Conservation (phyloP, 2,329 filamentous ascomycete species). For the Fusarium nygamai region DNA sequence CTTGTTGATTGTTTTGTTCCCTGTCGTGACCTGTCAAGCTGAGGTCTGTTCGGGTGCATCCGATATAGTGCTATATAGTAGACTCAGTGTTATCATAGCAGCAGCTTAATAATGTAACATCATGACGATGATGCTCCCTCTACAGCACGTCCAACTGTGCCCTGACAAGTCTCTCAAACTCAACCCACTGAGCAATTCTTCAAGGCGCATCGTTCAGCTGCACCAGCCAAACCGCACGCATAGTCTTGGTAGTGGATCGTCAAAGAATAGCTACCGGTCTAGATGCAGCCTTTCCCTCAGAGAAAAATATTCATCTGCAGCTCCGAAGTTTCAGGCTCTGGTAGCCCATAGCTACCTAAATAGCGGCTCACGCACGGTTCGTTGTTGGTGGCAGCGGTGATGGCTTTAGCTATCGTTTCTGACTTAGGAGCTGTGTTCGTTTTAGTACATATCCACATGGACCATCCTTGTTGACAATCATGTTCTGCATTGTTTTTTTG, state of each 20-base stretch:
- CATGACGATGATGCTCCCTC: not conserved
- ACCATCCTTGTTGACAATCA: slow-evolving; percentile 6
- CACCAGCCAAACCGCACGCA: not conserved
- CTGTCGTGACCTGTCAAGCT: slow-evolving; percentile 1
- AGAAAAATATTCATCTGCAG: not conserved
- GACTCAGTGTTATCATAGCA: not conserved
- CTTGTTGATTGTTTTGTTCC: not conserved
- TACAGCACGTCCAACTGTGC: not conserved
- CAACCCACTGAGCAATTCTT: not conserved
- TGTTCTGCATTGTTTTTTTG: not conserved
- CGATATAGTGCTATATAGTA: not conserved
- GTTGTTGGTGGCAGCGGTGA: slow-evolving; percentile 23
- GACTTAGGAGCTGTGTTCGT: not conserved
- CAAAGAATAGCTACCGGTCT: not conserved
- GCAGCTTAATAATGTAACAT: not conserved
- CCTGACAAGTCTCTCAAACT: not conserved
- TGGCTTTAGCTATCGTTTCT: slow-evolving; percentile 20
- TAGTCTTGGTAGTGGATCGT: not conserved
- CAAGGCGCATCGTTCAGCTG: not conserved
- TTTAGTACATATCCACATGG: slow-evolving; percentile 12
- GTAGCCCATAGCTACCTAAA: not conserved
- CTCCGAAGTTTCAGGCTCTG: slow-evolving; percentile 20
- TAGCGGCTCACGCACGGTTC: slow-evolving; percentile 12
- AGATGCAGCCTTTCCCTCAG: not conserved
- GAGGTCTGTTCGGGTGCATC: not conserved